Conservation (phyloP, 495 filamentous ascomycete species). For the Clavariopsis aquatica region DNA sequence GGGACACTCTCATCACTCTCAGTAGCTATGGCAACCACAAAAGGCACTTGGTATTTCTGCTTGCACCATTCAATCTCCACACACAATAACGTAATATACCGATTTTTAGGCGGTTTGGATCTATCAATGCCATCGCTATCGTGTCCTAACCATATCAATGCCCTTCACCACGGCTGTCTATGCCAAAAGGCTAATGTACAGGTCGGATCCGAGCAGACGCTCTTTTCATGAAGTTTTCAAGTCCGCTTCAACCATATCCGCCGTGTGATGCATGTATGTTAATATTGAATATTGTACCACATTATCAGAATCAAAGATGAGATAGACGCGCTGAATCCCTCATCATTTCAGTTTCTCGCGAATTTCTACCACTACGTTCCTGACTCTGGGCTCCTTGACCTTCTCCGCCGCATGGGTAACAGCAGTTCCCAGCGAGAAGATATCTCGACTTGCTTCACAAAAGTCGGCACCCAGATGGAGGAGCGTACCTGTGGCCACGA, state of each 20-base stretch:
- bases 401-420: conserved; percentile 49
- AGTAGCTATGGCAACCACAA: too few species aligned
- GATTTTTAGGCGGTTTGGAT: not conserved
- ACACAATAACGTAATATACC: not conserved
- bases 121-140: not conserved
- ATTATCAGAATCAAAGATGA: not conserved
- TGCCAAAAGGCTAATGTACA: not conserved
- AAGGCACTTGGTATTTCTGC: too few species aligned
- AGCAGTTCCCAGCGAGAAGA: conserved; percentile 50
- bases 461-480: conserved; percentile 56
- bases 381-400: conserved; percentile 58
- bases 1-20: too few species aligned
- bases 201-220: not conserved
- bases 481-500: conserved; percentile 83
- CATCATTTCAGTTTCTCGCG: conserved; percentile 38
- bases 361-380: conserved; percentile 62
- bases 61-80: not conserved
- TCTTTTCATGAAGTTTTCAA: not conserved
- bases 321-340: not conserved
- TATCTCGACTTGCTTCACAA: conserved; percentile 50
- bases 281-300: not conserved
- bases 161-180: not conserved
- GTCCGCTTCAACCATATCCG: not conserved
- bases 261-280: not conserved
- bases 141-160: not conserved